Evolutionary conservation across 495 filamentous ascomycete species (phyloP).

Genomic region (Talaromyces trachyspermus): DNA sequence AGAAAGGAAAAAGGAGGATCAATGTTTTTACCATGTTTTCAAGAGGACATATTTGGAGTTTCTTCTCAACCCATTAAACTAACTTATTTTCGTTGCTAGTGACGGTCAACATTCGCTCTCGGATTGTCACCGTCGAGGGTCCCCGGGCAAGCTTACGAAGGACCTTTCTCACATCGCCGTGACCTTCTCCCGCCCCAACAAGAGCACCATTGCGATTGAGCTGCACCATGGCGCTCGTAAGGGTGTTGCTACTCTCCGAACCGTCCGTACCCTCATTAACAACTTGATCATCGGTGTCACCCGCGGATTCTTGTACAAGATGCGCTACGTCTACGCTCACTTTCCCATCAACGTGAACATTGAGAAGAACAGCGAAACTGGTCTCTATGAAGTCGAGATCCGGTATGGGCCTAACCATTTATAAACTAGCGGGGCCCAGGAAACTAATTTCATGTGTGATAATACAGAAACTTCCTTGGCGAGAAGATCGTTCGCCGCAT

Average conservation of each 20-base stretch:
- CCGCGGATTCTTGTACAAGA: conserved; percentile 99
- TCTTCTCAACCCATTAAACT: no score
- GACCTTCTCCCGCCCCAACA: conserved; percentile 79
- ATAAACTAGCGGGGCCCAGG: no score
- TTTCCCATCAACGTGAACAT: conserved; percentile 99
- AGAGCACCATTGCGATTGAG: conserved; percentile 84
- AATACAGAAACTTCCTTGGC: conserved; percentile 86
- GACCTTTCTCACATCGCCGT: conserved; percentile 92
- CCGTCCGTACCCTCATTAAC: conserved; percentile 93
- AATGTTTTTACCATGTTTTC: no score
- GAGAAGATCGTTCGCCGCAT: conserved; percentile 98
- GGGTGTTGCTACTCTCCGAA: conserved; percentile 94
- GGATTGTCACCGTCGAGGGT: conserved; percentile 91
- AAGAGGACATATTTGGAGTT: no score
- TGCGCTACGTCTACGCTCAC: conserved; percentile 99
- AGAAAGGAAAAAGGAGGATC: no score
- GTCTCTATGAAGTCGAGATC: conserved; percentile 86
- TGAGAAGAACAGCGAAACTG: conserved; percentile 91
- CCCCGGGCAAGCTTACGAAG: conserved; percentile 93
- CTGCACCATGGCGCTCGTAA: conserved; percentile 97
- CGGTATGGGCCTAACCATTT: conserved; percentile 54
- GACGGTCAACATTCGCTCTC: conserved; percentile 92
- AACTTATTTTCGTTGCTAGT: conserved; percentile 45
- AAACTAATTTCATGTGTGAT: no score
- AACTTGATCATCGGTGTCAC: conserved; percentile 98